These are phyloP conservation scores for Bolboschoenoplectus hybrid DNA, from an alignment of 202 grass and related monocot genomes.

Conservation along the genomic window DNA sequence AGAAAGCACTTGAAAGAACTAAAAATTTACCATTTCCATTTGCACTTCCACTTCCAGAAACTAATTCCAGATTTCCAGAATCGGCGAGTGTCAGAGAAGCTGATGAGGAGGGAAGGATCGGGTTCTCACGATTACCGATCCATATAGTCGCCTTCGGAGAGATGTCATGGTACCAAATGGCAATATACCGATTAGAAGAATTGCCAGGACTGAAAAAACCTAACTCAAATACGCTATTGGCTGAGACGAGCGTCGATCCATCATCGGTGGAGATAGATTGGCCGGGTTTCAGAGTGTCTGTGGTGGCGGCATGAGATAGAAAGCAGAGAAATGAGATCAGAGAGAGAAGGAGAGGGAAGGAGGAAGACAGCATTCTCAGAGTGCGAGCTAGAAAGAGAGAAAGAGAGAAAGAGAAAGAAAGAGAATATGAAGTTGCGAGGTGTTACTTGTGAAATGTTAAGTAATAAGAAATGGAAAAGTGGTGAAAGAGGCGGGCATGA, in stretches of 20 bases:
- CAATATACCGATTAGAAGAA: conserved; percentile 55
- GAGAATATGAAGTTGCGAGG: not conserved
- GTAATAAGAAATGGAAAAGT: conserved; percentile 13
- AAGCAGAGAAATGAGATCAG: not conserved
- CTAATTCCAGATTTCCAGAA: conserved; percentile 59
- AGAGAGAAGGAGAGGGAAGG: conserved; percentile 20
- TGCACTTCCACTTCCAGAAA: conserved; percentile 45
- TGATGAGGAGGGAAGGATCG: conserved; percentile 27
- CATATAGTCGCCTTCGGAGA: conserved; percentile 46
- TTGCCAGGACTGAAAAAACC: conserved; percentile 71
- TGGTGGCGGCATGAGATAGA: conserved; percentile 27
- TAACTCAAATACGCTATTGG: conserved; percentile 55
- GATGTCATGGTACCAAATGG: conserved; percentile 71
- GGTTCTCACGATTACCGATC: conserved; percentile 69
- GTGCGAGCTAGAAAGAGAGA: not conserved
- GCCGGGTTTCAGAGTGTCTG: conserved; percentile 56
- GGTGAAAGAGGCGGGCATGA: not conserved
- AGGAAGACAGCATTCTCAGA: conserved; percentile 40
- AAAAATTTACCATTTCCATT: conserved; percentile 36
- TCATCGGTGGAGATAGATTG: conserved; percentile 35
- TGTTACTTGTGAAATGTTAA: not conserved
- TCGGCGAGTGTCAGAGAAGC: conserved; percentile 48
- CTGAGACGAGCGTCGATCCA: conserved; percentile 56
- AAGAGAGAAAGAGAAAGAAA: not conserved
- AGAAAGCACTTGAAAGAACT: not conserved